Evolutionary conservation across 2,329 filamentous ascomycete species (phyloP).

Genomic region (Botrytis tulipae): DNA sequence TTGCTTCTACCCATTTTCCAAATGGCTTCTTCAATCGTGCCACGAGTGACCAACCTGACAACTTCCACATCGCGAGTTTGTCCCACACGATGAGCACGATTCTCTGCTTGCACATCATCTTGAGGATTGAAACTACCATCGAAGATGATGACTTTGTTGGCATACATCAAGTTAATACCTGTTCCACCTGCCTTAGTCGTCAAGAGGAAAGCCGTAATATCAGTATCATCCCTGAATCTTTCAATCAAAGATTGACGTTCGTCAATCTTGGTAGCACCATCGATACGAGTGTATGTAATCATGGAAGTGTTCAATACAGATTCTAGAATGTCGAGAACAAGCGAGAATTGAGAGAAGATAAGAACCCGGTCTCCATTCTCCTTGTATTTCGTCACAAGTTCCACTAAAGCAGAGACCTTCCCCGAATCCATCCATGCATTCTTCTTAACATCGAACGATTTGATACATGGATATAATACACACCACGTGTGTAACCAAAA

Average conservation of each 20-base stretch:
- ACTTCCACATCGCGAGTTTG: constrained; percentile 91
- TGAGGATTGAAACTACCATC: constrained; percentile 97
- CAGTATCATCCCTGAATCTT: constrained; percentile 71
- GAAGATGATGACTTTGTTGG: constrained; percentile 97
- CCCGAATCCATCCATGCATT: constrained; percentile 64
- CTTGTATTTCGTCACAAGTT: constrained; percentile 71
- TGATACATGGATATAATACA: constrained; percentile 54
- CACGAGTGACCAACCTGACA: constrained; percentile 74
- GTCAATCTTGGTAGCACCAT: constrained; percentile 77
- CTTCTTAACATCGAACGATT: constrained; percentile 54
- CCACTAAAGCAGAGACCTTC: constrained; percentile 78
- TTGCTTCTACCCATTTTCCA: constrained; percentile 90
- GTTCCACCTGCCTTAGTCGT: constrained; percentile 95
- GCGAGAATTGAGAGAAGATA: constrained; percentile 91
- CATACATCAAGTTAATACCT: constrained; percentile 91
- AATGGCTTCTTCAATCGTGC: constrained; percentile 91
- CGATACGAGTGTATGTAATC: constrained; percentile 80
- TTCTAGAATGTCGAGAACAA: constrained; percentile 86
- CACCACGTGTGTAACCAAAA: constrained; percentile 67
- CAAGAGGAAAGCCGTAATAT: constrained; percentile 87
- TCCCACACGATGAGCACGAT: constrained; percentile 90
- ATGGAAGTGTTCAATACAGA: constrained; percentile 71
- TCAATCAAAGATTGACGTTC: constrained; percentile 87
- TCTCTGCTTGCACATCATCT: constrained; percentile 97
- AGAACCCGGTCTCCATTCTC: constrained; percentile 81